phyloP scores from a whole-genome alignment of 345 rosid genomes.

The Xanthoceras sorbifolium region DNA sequence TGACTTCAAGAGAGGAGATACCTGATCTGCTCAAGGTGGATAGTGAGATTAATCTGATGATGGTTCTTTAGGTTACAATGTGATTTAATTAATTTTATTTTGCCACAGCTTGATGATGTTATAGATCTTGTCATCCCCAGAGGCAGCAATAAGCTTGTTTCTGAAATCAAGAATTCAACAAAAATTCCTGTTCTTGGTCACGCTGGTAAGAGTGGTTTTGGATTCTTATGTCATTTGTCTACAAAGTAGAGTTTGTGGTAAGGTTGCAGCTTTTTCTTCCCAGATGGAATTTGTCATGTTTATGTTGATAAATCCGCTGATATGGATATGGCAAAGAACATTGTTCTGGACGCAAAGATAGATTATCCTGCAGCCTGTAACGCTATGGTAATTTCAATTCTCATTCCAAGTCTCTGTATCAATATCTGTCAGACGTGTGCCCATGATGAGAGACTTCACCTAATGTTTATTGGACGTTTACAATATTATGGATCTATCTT shows the following conservation, averaged over 20 bases:
- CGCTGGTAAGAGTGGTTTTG: conserved; percentile 61
- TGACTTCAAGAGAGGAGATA: conserved; percentile 95
- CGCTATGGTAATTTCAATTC: conserved; percentile 68
- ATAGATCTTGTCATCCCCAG: conserved; percentile 99
- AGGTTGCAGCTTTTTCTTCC: conserved; percentile 18
- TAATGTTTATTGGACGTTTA: not conserved
- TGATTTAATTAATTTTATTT: not conserved
- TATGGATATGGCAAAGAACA: conserved; percentile 71
- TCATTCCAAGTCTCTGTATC: not conserved
- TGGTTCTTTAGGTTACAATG: not conserved
- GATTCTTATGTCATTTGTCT: not conserved
- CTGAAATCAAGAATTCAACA: conserved; percentile 85
- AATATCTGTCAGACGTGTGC: not conserved
- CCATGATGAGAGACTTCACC: not conserved
- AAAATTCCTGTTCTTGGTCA: conserved; percentile 98
- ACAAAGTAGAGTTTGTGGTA: conserved; percentile 5
- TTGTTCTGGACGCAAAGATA: conserved; percentile 86
- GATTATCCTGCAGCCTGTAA: conserved; percentile 99
- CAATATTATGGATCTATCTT: not conserved
- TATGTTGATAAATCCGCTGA: conserved; percentile 87
- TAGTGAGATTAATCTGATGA: not conserved
- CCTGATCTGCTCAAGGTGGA: conserved; percentile 94
- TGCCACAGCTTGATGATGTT: conserved; percentile 90
- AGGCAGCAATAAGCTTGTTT: conserved; percentile 97
- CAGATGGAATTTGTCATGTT: conserved; percentile 99